These are phyloP conservation scores for Beauveria brongniartii DNA, from an alignment of 2,329 filamentous ascomycete genomes.

Conservation along the genomic window DNA sequence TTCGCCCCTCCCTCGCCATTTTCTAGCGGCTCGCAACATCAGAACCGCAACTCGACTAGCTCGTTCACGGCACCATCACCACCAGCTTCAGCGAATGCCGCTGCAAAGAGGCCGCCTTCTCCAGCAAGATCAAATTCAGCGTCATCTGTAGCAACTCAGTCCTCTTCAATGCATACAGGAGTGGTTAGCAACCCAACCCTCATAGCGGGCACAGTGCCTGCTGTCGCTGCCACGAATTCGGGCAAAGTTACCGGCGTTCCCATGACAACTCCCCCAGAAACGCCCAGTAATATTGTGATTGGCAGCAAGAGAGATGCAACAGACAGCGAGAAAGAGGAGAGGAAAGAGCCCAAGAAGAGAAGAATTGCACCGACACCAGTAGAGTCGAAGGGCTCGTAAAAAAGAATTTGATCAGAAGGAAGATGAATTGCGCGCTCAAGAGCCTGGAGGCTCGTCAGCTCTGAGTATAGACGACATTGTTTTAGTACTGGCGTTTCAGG, in stretches of 20 bases:
- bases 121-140: constrained; percentile 80
- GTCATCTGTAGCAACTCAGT: constrained; percentile 67
- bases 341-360: constrained; percentile 55
- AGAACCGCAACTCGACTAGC: constrained; percentile 50
- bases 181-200: constrained; percentile 72
- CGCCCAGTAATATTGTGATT: constrained; percentile 46
- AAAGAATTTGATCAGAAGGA: not conserved
- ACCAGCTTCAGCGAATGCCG: constrained; percentile 46
- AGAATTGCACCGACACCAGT: constrained; percentile 62
- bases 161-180: constrained; percentile 37
- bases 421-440: not conserved
- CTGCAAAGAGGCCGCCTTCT: constrained; percentile 61
- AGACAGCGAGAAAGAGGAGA: constrained; percentile 45
- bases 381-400: constrained; percentile 18
- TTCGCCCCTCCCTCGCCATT: constrained; percentile 56
- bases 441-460: not conserved
- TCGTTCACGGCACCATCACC: constrained; percentile 52
- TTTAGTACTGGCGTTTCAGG: not conserved
- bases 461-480: not conserved
- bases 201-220: constrained; percentile 67
- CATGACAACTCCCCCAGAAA: constrained; percentile 84
- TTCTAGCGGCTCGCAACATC: constrained; percentile 38
- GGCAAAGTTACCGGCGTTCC: constrained; percentile 56
- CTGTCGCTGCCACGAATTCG: constrained; percentile 66
- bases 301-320: constrained; percentile 50